A percentile compares a stretch with the other conserved stretches of the same genome.
phyloP scores from a whole-genome alignment of 169 alveolate genomes.

The Plasmodium gaboni region DNA sequence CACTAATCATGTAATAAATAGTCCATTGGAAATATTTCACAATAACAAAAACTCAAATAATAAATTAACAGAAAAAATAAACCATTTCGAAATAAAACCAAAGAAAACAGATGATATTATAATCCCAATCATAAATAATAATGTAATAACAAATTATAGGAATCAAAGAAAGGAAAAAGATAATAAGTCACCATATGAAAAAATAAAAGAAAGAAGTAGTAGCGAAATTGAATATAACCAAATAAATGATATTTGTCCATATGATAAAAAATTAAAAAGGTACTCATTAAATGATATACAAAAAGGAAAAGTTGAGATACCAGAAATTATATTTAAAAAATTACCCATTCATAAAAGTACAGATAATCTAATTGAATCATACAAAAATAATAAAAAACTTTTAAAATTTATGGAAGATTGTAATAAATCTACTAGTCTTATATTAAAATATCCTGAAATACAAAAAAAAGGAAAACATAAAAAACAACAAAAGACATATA shows the following conservation, averaged over 20 bases:
- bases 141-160: no score
- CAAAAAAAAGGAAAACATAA: constrained; percentile 1
- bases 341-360: constrained; percentile 35
- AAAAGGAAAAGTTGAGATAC: constrained; percentile 54
- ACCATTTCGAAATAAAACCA: no score
- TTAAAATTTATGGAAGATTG: constrained; percentile 71
- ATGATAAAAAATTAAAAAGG: constrained; percentile 29
- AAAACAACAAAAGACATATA: not conserved
- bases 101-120: no score
- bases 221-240: constrained; percentile 6
- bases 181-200: not conserved
- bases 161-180: no score
- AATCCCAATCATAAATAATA: no score
- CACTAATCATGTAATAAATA: no score
- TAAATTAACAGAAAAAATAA: no score
- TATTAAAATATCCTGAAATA: constrained; percentile 71
- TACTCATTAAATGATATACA: constrained; percentile 68
- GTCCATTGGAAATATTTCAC: no score
- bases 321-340: constrained; percentile 39
- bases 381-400: constrained; percentile 56
- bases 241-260: constrained; percentile 5
- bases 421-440: constrained; percentile 51
- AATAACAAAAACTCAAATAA: no score
- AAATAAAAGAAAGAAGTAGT: constrained; percentile 6
- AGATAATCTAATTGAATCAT: constrained; percentile 59